Conservation (phyloP, 176 grass and related monocot species). For the Carex kokanica region DNA sequence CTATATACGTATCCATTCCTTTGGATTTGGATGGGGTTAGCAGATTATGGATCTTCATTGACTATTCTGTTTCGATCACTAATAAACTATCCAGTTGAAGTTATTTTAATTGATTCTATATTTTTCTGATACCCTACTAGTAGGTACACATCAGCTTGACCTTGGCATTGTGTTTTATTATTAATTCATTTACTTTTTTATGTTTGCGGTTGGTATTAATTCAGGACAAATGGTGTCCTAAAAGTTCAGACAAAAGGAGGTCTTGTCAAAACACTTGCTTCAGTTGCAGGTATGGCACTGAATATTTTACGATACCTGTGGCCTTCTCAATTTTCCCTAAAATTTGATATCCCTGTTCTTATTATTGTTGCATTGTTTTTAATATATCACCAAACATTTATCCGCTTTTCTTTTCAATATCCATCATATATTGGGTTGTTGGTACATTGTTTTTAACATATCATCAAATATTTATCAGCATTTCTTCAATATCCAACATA, state of each 20-base stretch:
- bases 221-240: slow-evolving; percentile 51
- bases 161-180: background rate
- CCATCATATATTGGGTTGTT: too few relatives aligned
- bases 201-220: slow-evolving; percentile 18
- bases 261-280: slow-evolving; percentile 50
- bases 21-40: background rate
- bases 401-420: too few relatives aligned
- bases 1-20: background rate
- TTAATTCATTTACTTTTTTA: slow-evolving; percentile 16
- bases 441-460: background rate
- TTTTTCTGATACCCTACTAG: background rate
- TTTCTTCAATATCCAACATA: background rate
- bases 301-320: background rate
- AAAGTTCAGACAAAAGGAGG: slow-evolving; percentile 40
- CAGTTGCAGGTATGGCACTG: slow-evolving; percentile 46
- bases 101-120: background rate
- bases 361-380: background rate
- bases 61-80: background rate
- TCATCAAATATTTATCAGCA: background rate
- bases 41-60: background rate
- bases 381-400: background rate
- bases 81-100: background rate
- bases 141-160: background rate
- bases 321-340: background rate
- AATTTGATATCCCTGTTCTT: background rate